Conservation (phyloP, 2,329 filamentous ascomycete genomes). For the Aspergillus ibericus region DNA sequence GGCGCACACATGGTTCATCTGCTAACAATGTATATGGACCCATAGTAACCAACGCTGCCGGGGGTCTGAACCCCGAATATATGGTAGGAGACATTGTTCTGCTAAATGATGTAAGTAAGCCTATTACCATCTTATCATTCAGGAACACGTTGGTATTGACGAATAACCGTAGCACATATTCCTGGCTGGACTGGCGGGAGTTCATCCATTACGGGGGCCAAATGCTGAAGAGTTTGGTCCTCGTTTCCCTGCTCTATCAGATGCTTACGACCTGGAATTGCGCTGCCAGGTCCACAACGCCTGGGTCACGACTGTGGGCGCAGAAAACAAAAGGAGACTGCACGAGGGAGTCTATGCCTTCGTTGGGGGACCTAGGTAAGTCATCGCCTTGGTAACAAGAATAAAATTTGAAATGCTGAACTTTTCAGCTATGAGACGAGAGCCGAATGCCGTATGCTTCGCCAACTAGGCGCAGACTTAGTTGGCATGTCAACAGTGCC, state of each 20-base stretch:
- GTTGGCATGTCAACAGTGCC: constrained; percentile 71
- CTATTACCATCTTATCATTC: not conserved
- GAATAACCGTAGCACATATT: constrained; percentile 57
- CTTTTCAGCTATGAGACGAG: constrained; percentile 60
- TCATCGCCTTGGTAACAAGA: constrained; percentile 9
- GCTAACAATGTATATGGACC: not conserved
- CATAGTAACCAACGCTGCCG: constrained; percentile 66
- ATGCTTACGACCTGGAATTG: constrained; percentile 65
- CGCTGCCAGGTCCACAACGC: constrained; percentile 57
- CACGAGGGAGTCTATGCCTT: constrained; percentile 68
- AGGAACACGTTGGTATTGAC: constrained; percentile 13
- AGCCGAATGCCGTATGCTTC: constrained; percentile 64
- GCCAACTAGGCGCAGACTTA: constrained; percentile 63
- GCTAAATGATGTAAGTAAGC: constrained; percentile 58
- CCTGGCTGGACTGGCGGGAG: constrained; percentile 60
- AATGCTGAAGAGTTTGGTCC: constrained; percentile 63
- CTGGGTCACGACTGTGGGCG: constrained; percentile 53
- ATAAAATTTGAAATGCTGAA: not conserved
- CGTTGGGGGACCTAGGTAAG: constrained; percentile 61
- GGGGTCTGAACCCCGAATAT: constrained; percentile 64
- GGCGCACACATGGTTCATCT: not conserved
- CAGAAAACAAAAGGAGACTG: constrained; percentile 52
- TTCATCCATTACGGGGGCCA: constrained; percentile 62
- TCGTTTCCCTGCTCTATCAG: constrained; percentile 64
- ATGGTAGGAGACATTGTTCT: constrained; percentile 65